A percentile compares a stretch with the other conserved stretches of the same genome.
Conservation (phyloP, 139 green algal species). For the Chlamydomonas eustigma region DNA sequence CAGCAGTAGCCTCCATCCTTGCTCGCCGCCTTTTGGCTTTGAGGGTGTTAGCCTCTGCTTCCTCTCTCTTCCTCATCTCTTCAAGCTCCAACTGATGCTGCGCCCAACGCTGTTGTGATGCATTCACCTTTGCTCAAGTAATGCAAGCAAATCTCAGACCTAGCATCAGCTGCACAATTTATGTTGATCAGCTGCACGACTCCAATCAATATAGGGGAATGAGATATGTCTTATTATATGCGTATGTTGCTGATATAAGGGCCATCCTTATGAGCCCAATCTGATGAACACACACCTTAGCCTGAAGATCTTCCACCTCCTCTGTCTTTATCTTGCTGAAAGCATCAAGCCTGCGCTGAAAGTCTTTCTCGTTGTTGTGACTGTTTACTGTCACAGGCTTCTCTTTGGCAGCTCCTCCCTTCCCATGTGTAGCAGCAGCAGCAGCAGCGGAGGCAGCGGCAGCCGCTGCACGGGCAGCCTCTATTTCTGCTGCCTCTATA, state of each 20-base stretch:
- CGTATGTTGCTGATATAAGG: no score
- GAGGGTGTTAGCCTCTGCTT: constrained; percentile 4
- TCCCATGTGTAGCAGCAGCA: background rate
- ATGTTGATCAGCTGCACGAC: no score
- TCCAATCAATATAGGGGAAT: no score
- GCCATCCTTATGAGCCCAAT: no score
- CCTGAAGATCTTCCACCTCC: background rate
- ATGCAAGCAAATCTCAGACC: no score
- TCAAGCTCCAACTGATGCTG: background rate
- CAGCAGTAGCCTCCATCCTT: background rate
- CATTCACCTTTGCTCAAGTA: background rate
- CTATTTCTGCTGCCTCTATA: constrained; percentile 28
- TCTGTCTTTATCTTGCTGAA: background rate
- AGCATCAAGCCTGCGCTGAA: constrained; percentile 10
- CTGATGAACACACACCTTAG: background rate
- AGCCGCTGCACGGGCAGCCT: constrained; percentile 13
- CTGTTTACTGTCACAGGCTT: background rate
- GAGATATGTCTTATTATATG: no score
- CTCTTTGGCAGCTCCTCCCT: background rate
- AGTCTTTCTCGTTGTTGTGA: constrained; percentile 52
- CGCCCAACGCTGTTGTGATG: background rate
- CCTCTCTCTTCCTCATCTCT: background rate
- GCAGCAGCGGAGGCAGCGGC: background rate
- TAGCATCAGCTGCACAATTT: no score
- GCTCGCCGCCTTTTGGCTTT: background rate